Evolutionary conservation across 192 early-diverging fungal genomes (phyloP).

Genomic region (Gaertneriomyces semiglobifer): DNA sequence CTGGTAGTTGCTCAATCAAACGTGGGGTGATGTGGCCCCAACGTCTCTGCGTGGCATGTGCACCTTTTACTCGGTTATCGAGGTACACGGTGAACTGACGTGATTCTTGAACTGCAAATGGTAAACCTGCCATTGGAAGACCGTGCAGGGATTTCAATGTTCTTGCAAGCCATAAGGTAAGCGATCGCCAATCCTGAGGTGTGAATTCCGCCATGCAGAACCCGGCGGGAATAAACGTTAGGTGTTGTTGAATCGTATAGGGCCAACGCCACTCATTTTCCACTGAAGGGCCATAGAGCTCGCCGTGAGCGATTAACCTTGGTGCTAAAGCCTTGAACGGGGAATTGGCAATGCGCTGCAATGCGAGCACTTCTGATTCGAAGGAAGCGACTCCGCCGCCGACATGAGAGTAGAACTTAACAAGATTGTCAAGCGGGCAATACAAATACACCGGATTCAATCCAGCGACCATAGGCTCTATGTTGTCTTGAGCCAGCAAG

Average conservation of each 20-base stretch:
- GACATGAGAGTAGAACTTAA: conserved; percentile 40
- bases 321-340: background rate
- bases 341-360: background rate
- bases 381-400: conserved; percentile 21
- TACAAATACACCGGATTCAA: conserved; percentile 30
- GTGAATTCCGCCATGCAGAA: too few relatives aligned
- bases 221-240: too few relatives aligned
- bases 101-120: background rate
- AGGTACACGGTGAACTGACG: conserved; percentile 1
- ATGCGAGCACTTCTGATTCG: conserved; percentile 17
- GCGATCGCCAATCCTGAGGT: background rate
- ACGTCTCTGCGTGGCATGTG: background rate
- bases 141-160: background rate
- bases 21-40: background rate
- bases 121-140: background rate
- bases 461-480: conserved; percentile 19
- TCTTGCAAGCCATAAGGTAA: background rate
- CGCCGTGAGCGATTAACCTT: conserved; percentile 18
- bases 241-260: conserved; percentile 21
- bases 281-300: background rate
- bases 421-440: conserved; percentile 2
- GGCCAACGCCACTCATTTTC: conserved; percentile 30
- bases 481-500: background rate
- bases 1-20: background rate
- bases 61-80: background rate